Conservation (phyloP, 2,329 filamentous ascomycete species). For the Hyphodiscus sp. region DNA sequence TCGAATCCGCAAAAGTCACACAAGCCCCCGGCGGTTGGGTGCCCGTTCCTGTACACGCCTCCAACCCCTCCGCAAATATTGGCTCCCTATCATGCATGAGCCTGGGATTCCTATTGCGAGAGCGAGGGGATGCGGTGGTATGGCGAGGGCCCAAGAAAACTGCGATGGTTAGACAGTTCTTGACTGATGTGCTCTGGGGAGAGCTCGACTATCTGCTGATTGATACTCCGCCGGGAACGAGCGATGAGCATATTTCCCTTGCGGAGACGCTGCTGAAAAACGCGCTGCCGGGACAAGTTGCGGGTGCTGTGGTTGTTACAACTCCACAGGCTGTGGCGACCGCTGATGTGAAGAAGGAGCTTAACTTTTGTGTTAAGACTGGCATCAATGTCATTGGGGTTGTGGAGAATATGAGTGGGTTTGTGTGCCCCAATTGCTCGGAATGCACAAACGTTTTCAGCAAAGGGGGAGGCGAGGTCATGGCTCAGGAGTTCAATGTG, state of each 20-base stretch:
- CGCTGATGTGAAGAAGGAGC: conserved; percentile 81
- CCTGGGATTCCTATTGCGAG: conserved; percentile 79
- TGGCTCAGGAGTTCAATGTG: conserved; percentile 82
- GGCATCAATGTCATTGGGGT: conserved; percentile 85
- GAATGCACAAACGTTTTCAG: conserved; percentile 94
- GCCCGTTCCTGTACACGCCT: conserved; percentile 74
- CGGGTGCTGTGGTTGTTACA: conserved; percentile 89
- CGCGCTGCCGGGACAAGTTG: conserved; percentile 59
- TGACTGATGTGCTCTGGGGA: conserved; percentile 85
- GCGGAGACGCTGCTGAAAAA: conserved; percentile 73
- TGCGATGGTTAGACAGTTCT: conserved; percentile 95
- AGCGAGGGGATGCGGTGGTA: conserved; percentile 84
- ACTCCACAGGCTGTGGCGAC: conserved; percentile 93
- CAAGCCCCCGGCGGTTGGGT: conserved; percentile 91
- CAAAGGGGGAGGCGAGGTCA: conserved; percentile 79
- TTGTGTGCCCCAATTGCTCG: conserved; percentile 71
- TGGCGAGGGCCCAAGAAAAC: conserved; percentile 99
- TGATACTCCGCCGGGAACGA: conserved; percentile 93
- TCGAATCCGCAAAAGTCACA: conserved; percentile 82
- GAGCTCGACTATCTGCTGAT: conserved; percentile 87
- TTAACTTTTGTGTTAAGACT: conserved; percentile 77
- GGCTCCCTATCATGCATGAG: conserved; percentile 81
- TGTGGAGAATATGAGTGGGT: conserved; percentile 94
- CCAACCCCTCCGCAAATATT: conserved; percentile 42
- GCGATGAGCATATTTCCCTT: conserved; percentile 93